Base-by-base conservation (phyloP, 148 eudicot species). In the Linanthus parryae region DNA sequence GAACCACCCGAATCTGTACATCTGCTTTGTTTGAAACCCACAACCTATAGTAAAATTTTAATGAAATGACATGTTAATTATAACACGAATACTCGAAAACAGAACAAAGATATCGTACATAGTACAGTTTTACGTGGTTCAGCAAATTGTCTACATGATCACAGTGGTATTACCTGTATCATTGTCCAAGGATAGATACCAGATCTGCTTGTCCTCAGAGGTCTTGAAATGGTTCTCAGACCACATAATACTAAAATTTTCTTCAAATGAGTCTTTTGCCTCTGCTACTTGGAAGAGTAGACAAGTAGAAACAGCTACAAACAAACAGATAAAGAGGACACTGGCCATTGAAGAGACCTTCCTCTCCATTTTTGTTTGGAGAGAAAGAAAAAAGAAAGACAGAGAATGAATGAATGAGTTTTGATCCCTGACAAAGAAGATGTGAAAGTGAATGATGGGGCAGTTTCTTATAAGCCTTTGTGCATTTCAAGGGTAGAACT, bases 1-100 rank as follows among this genome's bases (percentile, higher is more conserved):
- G 52, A 88, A 94, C 96, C 96, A 94, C 44, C 99, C 99, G 68
- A 88, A 94, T 85, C 91, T 76, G 56, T 82, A 94, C 35, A 57
- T 88, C 50, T 94, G 75, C 61, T 84, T 94, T 45, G 99, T 88
- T 54, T 73, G 80, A 58, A 88, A 94, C 60, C 99, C 99, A 65
- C 96, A 88, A 10, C 99, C 99, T 92, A 58, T 26, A 27, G 64
- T 54, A 57, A 13, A 17, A 12, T 30, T 56, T 4, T 4, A 39
- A 5, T n/a, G 43, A 39, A 13, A 8, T 3, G 46, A 41, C 48
- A 44, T 44, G 20, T 21, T 20, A 8, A 19, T 44, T 2, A 14
- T 11, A 20, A n/a, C 1, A n/a, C 45, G 12, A 19, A 1, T 19
- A 10, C 8, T 5, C 23, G 23, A 44, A 20, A 44, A 20, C 47